Percentiles rank a stretch among this genome's conserved stretches.
Evolutionary conservation across 164 flowering plant genomes (phyloP).

Genomic region (Aristolochia contorta): DNA sequence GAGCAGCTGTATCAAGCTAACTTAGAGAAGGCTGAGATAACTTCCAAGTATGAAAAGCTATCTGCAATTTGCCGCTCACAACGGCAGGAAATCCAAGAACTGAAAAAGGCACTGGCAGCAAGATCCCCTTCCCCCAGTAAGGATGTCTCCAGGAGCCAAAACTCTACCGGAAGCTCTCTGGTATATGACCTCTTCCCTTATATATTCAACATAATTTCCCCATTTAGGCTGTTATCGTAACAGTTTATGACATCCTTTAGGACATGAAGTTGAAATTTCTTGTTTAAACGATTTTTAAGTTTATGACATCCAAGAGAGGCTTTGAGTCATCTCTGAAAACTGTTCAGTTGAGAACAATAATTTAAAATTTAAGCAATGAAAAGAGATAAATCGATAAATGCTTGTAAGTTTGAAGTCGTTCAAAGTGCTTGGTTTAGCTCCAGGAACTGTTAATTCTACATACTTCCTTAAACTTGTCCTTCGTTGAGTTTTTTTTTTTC

Average conservation of each 20-base stretch:
- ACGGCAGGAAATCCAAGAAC: slow-evolving; percentile 92
- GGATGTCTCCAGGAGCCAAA: slow-evolving; percentile 30
- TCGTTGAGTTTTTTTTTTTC: background rate
- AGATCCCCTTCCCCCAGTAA: slow-evolving; percentile 53
- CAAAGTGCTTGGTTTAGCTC: background rate
- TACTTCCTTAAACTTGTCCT: background rate
- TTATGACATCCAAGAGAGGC: too few relatives aligned
- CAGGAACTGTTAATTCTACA: too few relatives aligned
- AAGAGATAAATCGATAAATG: too few relatives aligned
- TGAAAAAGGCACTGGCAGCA: slow-evolving; percentile 67
- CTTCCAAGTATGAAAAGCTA: slow-evolving; percentile 82
- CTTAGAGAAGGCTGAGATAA: slow-evolving; percentile 69
- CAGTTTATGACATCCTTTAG: too few relatives aligned
- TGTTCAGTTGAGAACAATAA: too few relatives aligned
- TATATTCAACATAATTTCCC: background rate
- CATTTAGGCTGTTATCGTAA: background rate
- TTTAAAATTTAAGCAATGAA: too few relatives aligned
- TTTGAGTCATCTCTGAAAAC: too few relatives aligned
- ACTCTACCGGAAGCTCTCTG: slow-evolving; percentile 30
- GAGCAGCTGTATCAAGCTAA: slow-evolving; percentile 57
- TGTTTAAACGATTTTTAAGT: too few relatives aligned
- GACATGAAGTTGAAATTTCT: too few relatives aligned
- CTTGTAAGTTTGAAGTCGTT: too few relatives aligned
- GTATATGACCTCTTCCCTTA: slow-evolving; percentile 32
- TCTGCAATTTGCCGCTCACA: slow-evolving; percentile 90